Evolutionary conservation across 2,329 filamentous ascomycete genomes (phyloP).

Genomic region (Botrytis medusae): DNA sequence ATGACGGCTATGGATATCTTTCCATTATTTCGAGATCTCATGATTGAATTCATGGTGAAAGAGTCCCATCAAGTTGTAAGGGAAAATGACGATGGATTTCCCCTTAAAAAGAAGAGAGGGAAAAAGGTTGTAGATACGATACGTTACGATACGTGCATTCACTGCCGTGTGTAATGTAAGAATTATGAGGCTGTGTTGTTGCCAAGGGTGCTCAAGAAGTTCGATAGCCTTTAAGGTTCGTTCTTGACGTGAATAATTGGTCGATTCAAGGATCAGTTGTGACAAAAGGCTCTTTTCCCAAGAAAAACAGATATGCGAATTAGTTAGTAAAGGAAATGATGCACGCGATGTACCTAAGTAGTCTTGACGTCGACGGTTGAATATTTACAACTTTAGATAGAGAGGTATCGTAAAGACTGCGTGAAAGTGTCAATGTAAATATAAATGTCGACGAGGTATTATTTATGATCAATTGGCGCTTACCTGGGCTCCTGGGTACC

Average conservation of each 20-base stretch:
- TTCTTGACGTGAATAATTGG: background rate
- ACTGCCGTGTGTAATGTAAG: constrained; percentile 2
- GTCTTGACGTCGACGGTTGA: background rate
- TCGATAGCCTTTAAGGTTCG: background rate
- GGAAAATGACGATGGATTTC: background rate
- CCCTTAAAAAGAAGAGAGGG: background rate
- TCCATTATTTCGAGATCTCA: constrained; percentile 12
- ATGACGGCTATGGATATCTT: constrained; percentile 11
- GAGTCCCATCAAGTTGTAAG: background rate
- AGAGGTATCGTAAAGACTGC: background rate
- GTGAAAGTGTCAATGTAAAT: background rate
- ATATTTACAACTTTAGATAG: background rate
- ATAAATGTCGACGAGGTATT: background rate
- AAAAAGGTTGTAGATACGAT: background rate
- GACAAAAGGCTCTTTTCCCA: background rate
- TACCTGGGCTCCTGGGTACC: background rate
- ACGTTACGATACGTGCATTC: background rate
- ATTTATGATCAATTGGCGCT: constrained; percentile 8
- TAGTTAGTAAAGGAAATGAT: background rate
- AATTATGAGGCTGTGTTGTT: constrained; percentile 8
- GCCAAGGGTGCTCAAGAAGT: background rate
- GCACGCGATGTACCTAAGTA: background rate
- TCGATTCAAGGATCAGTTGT: background rate
- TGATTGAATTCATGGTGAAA: constrained; percentile 15
- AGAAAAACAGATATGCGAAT: background rate